phyloP scores from a whole-genome alignment of 2,329 filamentous ascomycete genomes.

The Penicillium glabrum region DNA sequence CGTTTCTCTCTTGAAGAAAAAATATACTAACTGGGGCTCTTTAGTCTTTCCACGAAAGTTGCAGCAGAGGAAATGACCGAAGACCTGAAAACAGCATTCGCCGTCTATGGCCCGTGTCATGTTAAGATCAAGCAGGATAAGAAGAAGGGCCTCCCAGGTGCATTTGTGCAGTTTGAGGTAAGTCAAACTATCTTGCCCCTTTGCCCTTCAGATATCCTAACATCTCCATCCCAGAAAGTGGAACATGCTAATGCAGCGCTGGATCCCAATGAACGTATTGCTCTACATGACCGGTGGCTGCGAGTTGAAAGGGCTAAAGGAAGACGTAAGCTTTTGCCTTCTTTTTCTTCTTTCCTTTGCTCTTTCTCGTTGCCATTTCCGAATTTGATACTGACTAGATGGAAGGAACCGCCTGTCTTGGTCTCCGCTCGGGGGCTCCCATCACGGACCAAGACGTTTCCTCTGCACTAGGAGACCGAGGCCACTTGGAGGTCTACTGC shows the following conservation, averaged over 20 bases:
- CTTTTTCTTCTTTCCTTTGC: not conserved
- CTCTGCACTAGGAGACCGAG: slow-evolving; percentile 10
- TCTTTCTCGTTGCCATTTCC: not conserved
- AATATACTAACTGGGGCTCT: slow-evolving; percentile 3
- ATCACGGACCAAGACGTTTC: slow-evolving; percentile 10
- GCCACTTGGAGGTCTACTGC: slow-evolving; percentile 14
- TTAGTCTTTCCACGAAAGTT: slow-evolving; percentile 28
- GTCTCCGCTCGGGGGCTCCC: slow-evolving; percentile 10
- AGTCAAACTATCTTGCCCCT: slow-evolving; percentile 1
- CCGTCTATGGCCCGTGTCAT: slow-evolving; percentile 33
- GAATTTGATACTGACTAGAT: not conserved
- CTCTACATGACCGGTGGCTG: slow-evolving; percentile 18
- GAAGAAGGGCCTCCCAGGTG: slow-evolving; percentile 33
- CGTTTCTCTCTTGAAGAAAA: not conserved
- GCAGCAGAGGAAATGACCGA: slow-evolving; percentile 28
- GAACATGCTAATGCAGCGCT: slow-evolving; percentile 30
- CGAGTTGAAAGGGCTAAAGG: slow-evolving; percentile 21
- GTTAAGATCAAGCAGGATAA: slow-evolving; percentile 37
- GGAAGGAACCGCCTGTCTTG: slow-evolving; percentile 19
- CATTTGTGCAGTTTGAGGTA: slow-evolving; percentile 43
- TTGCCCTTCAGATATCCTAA: not conserved
- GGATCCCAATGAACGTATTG: slow-evolving; percentile 1
- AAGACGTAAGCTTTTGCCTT: slow-evolving; percentile 14
- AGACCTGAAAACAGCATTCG: slow-evolving; percentile 31
- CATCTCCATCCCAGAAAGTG: slow-evolving; percentile 18